Conservation (phyloP, 352 stramenopile species). For the Globisporangium nunn region DNA sequence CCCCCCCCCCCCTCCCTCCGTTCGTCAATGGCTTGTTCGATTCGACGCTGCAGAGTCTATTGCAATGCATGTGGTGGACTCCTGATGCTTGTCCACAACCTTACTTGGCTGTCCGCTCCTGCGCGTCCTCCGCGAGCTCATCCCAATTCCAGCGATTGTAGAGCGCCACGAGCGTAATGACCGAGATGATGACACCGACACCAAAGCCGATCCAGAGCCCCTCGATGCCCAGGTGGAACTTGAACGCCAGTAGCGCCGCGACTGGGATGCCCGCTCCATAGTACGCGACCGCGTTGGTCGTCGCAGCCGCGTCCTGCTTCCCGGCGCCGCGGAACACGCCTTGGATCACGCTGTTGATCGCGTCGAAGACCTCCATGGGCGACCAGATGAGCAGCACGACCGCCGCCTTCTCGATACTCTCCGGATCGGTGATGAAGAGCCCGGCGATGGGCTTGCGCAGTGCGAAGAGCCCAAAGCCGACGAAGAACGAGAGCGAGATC, state of each 20-base stretch:
- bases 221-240: slow-evolving; percentile 33
- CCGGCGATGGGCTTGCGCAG: slow-evolving; percentile 4
- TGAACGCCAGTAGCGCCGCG: slow-evolving; percentile 45
- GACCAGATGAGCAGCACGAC: slow-evolving; percentile 22
- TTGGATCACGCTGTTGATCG: slow-evolving; percentile 22
- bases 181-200: slow-evolving; percentile 29
- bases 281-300: slow-evolving; percentile 51
- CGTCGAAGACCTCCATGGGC: slow-evolving; percentile 31
- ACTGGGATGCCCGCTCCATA: slow-evolving; percentile 71
- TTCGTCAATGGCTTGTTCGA: too few species aligned
- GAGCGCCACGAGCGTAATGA: slow-evolving; percentile 3
- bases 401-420: slow-evolving; percentile 19
- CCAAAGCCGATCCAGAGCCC: slow-evolving; percentile 57
- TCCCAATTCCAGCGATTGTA: slow-evolving; percentile 18
- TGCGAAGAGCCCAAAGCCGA: slow-evolving; percentile 1
- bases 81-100: not conserved
- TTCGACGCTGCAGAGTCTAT: not conserved
- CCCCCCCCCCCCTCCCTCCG: too few species aligned
- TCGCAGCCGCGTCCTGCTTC: slow-evolving; percentile 22
- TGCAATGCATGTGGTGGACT: not conserved
- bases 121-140: slow-evolving; percentile 25
- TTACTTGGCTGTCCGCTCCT: slow-evolving; percentile 27
- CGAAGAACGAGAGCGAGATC: not conserved
- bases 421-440: slow-evolving; percentile 24
- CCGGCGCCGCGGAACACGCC: slow-evolving; percentile 31